Evolutionary conservation across 2,329 filamentous ascomycete species (phyloP).

Genomic region (Claviceps arundinis): DNA sequence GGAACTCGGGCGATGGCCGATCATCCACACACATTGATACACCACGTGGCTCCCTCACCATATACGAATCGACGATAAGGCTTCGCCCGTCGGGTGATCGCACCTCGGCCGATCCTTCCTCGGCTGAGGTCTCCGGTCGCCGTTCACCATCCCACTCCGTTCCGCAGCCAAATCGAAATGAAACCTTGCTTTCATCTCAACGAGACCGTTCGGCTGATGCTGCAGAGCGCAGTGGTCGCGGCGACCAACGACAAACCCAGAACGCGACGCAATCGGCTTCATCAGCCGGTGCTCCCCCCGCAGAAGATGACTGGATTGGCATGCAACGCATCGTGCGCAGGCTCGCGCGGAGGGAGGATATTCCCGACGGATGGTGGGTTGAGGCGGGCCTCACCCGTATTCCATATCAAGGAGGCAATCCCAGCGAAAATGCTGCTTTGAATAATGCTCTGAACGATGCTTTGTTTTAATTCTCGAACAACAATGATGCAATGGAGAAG

Average conservation of each 20-base stretch:
- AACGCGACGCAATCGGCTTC: not conserved
- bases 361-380: constrained; percentile 75
- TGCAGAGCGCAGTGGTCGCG: not conserved
- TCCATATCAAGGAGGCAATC: constrained; percentile 20
- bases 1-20: not conserved
- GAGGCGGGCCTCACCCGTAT: constrained; percentile 53
- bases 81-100: not conserved
- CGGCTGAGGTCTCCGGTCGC: not conserved
- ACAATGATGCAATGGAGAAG: not conserved
- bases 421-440: too few relatives aligned
- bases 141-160: not conserved
- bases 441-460: not conserved
- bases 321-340: constrained; percentile 62
- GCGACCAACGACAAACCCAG: not conserved
- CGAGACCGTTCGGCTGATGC: not conserved
- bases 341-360: constrained; percentile 57
- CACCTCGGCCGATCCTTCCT: not conserved
- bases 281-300: constrained; percentile 5
- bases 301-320: constrained; percentile 35
- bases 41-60: constrained; percentile 1
- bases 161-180: not conserved
- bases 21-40: constrained; percentile 1
- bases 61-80: constrained; percentile 4
- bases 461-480: not conserved
- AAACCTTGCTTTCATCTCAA: not conserved